Conservation (phyloP, 139 green algal species). For the Asterochloris sp. region DNA sequence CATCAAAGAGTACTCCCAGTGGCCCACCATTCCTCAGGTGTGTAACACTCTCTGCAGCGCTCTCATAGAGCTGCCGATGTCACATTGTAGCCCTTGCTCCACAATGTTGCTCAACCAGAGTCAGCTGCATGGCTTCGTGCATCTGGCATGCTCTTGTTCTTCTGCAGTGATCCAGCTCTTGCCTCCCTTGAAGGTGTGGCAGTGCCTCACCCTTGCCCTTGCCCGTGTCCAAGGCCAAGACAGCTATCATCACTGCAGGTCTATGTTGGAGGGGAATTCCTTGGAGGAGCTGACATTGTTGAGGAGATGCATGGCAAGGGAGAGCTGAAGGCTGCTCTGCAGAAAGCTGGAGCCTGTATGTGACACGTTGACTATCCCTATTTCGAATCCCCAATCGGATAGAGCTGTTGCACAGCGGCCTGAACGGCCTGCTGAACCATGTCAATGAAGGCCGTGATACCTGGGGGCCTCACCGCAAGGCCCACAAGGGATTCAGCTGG, state of each 20-base stretch:
- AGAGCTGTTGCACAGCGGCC: too few species aligned
- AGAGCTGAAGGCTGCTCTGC: conserved; percentile 43
- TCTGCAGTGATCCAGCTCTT: not conserved
- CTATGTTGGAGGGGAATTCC: conserved; percentile 88
- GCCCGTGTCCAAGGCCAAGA: not conserved
- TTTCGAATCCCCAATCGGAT: too few species aligned
- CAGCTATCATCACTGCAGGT: conserved; percentile 49
- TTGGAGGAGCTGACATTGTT: conserved; percentile 91
- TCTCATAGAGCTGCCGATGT: not conserved
- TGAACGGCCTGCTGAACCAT: too few species aligned
- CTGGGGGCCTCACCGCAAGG: too few species aligned
- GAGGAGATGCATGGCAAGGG: conserved; percentile 74
- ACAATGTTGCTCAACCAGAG: not conserved
- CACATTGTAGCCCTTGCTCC: not conserved
- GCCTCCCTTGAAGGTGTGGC: not conserved
- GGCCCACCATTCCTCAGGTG: conserved; percentile 94
- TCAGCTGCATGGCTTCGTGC: not conserved
- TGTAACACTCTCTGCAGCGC: not conserved
- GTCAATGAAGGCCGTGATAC: too few species aligned
- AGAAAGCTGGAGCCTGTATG: not conserved
- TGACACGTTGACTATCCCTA: too few species aligned
- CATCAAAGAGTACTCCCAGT: conserved; percentile 91
- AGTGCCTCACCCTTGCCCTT: not conserved
- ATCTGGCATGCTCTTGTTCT: not conserved
- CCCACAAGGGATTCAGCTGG: too few species aligned